Evolutionary conservation across 371 early-diverging fungal species (phyloP), one percentile per base, ranked within the genome.

Genomic region (Mucor plumbeus): DNA sequence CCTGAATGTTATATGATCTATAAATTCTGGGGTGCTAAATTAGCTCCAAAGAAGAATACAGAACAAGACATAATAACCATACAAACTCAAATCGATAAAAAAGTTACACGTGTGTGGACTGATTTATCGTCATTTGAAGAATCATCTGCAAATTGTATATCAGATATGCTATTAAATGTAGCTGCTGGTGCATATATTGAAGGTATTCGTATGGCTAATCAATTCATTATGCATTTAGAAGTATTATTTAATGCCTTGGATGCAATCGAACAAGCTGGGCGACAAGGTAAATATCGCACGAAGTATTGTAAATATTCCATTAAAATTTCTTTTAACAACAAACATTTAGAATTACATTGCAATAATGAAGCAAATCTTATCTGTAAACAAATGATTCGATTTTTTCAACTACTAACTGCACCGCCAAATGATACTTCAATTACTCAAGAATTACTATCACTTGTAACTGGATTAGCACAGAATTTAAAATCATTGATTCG

Each of bases 1-100:
- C 98, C 98, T 10, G 95, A 97, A 75, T 99, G 99, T 76, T 99
- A 99, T 77, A 97, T 97, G 98, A 95, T 99, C 39, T 75, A 61
- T 53, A 81, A 81, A 88, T 88, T 91, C 64, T 93, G 93, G 94
- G 89, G 90, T 72, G 89, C 93, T 41, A 91, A 88, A 69, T 55
- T 93, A 58, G 69, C 77, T 0, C 75, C 75, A 26, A 61, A 47
- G 26, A 59, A 60, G 61, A 31, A 17, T 7, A n/a, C 53, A 39
- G 34, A 48, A 7, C 40, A 31, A 31, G 31, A 56, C 59, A 74
- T 88, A 21, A 75, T 80, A 57, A 68, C 75, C 17, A 72, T 74
- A 13, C 91, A 86, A 62, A 50, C 5, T 5, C 59, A 57, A 8
- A 84, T 86, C 62, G 92, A 95, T 57, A 88, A 93, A 56, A 92